These are phyloP conservation scores for Epichloe glyceriae DNA, from an alignment of 2,329 filamentous ascomycete species.

Conservation along the genomic window DNA sequence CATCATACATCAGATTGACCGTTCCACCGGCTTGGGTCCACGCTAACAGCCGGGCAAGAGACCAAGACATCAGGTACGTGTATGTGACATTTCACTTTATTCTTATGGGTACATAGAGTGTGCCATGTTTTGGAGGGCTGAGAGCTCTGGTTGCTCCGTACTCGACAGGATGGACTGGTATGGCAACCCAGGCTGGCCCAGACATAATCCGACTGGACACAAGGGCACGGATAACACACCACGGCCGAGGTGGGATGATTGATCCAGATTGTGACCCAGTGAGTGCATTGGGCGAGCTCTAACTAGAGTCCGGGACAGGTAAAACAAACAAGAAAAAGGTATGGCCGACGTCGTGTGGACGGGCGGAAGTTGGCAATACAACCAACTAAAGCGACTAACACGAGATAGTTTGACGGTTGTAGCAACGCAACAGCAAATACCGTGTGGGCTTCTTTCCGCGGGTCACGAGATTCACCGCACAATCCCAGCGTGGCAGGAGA, in stretches of 20 bases:
- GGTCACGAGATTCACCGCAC: background rate
- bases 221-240: conserved; percentile 5
- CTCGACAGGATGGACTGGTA: background rate
- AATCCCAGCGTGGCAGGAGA: background rate
- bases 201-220: conserved; percentile 2
- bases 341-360: background rate
- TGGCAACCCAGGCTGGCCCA: background rate
- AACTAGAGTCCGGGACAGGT: background rate
- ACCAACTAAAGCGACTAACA: background rate
- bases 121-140: background rate
- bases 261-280: conserved; percentile 3
- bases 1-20: background rate
- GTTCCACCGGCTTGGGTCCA: conserved; percentile 5
- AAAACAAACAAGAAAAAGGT: background rate
- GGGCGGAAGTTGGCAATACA: background rate
- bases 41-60: background rate
- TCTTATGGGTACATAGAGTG: background rate
- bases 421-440: background rate
- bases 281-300: background rate
- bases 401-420: background rate
- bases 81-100: background rate
- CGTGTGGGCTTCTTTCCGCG: background rate
- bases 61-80: conserved; percentile 2
- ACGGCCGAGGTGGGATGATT: conserved; percentile 4
- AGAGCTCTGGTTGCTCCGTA: background rate